These are phyloP conservation scores for Camillea tinctor DNA, from an alignment of 2,329 filamentous ascomycete genomes.

Conservation along the genomic window DNA sequence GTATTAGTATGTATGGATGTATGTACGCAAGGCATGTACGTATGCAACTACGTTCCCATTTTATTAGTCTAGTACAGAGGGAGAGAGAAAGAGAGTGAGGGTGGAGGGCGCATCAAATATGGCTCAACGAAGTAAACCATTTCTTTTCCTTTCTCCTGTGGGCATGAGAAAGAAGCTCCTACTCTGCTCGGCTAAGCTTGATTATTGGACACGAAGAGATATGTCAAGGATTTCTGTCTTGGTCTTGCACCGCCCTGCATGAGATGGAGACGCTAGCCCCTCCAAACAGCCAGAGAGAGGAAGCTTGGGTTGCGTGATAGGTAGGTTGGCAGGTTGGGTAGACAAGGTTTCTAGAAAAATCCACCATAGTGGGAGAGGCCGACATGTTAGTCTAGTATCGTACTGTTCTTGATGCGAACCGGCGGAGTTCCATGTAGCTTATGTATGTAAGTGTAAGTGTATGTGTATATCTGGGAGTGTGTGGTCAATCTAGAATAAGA, in stretches of 20 bases:
- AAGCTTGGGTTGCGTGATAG: neutral
- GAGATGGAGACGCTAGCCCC: neutral
- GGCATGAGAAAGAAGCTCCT: too few relatives aligned
- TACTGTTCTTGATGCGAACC: neutral
- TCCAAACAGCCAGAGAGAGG: neutral
- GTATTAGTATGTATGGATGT: too few relatives aligned
- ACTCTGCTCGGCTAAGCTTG: neutral
- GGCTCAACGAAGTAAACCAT: neutral
- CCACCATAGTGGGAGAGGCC: neutral
- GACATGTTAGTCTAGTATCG: neutral
- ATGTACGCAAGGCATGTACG: too few relatives aligned
- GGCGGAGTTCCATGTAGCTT: too few relatives aligned
- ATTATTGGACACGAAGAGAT: neutral
- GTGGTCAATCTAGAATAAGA: too few relatives aligned
- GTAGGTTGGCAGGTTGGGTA: too few relatives aligned
- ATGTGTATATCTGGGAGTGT: too few relatives aligned
- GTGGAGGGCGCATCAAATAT: too few relatives aligned
- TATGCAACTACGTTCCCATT: too few relatives aligned
- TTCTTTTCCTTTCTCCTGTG: neutral
- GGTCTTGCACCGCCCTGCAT: neutral
- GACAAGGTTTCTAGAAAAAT: neutral
- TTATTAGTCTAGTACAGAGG: too few relatives aligned
- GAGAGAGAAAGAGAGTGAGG: too few relatives aligned
- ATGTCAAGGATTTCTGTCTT: too few relatives aligned
- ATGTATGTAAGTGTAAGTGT: neutral